Percentiles rank a stretch among this genome's conserved stretches.
Evolutionary conservation across 2,329 filamentous ascomycete genomes (phyloP).

Genomic region (Dactylellina haptotyla): DNA sequence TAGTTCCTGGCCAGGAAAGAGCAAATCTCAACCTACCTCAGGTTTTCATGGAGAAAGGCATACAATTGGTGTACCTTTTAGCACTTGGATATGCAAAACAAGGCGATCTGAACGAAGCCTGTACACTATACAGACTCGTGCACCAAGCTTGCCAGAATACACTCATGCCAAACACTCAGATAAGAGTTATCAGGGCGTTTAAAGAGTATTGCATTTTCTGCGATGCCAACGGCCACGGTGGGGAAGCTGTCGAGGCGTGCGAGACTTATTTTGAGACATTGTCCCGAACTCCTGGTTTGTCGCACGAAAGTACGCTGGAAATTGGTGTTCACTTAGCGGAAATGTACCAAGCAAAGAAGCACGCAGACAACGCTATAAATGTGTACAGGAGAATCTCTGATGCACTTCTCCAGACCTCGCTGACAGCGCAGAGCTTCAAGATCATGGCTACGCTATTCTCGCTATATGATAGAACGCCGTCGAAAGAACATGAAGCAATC

Average conservation of each 20-base stretch:
- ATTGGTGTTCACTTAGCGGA: constrained; percentile 23
- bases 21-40: constrained; percentile 23
- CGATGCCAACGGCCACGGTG: neutral
- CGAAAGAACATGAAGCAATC: constrained; percentile 2
- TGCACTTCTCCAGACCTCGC: constrained; percentile 2
- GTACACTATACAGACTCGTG: constrained; percentile 23
- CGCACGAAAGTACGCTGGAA: constrained; percentile 31
- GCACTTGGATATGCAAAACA: constrained; percentile 12
- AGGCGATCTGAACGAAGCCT: constrained; percentile 14
- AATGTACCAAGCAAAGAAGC: constrained; percentile 18
- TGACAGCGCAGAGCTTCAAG: constrained; percentile 17
- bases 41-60: constrained; percentile 18
- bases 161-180: constrained; percentile 30
- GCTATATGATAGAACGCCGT: constrained; percentile 21
- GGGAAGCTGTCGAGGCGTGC: constrained; percentile 10
- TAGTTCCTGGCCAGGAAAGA: neutral
- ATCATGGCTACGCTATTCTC: constrained; percentile 19
- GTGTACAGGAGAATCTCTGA: constrained; percentile 21
- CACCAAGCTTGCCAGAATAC: constrained; percentile 34
- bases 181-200: constrained; percentile 26
- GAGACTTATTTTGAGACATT: constrained; percentile 27
- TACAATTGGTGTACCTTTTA: constrained; percentile 18
- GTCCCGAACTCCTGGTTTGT: constrained; percentile 18
- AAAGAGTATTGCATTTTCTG: constrained; percentile 35
- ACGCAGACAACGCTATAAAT: constrained; percentile 6